Percentiles rank a stretch among this genome's conserved stretches.
Evolutionary conservation across 2,329 filamentous ascomycete species (phyloP).

Genomic region (Colletotrichum tofieldiae): DNA sequence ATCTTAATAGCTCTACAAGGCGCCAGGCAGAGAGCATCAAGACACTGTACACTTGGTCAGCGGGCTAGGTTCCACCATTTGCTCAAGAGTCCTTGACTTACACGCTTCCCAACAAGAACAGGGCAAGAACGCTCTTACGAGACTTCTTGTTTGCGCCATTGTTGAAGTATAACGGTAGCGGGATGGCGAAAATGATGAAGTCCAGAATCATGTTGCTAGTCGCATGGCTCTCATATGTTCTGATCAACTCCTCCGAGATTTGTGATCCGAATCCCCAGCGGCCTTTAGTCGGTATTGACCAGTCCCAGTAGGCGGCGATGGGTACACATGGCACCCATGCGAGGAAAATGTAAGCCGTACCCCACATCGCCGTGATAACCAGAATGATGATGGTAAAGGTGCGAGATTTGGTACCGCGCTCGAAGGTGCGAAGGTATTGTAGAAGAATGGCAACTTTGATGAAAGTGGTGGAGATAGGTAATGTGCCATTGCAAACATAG

Average conservation of each 20-base stretch:
- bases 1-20: conserved; percentile 49
- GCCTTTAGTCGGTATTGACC: conserved; percentile 19
- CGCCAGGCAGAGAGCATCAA: conserved; percentile 50
- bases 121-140: conserved; percentile 49
- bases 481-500: conserved; percentile 42
- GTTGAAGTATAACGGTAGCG: conserved; percentile 51
- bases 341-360: conserved; percentile 49
- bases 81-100: conserved; percentile 43
- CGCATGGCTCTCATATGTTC: conserved; percentile 49
- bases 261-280: conserved; percentile 52
- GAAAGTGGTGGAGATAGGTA: conserved; percentile 42
- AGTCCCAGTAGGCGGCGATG: conserved; percentile 52
- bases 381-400: conserved; percentile 45
- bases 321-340: conserved; percentile 53
- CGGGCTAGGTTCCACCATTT: no score
- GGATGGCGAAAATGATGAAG: conserved; percentile 51
- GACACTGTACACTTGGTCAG: not conserved
- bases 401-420: conserved; percentile 33
- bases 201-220: conserved; percentile 52
- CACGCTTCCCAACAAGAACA: conserved; percentile 52
- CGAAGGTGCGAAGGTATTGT: conserved; percentile 44
- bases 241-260: conserved; percentile 45
- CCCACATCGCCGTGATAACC: conserved; percentile 50
- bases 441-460: conserved; percentile 45
- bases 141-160: conserved; percentile 48